These are phyloP conservation scores for Cyclostephanos invisitatus DNA, from an alignment of 108 stramenopile species.

Conservation along the genomic window DNA sequence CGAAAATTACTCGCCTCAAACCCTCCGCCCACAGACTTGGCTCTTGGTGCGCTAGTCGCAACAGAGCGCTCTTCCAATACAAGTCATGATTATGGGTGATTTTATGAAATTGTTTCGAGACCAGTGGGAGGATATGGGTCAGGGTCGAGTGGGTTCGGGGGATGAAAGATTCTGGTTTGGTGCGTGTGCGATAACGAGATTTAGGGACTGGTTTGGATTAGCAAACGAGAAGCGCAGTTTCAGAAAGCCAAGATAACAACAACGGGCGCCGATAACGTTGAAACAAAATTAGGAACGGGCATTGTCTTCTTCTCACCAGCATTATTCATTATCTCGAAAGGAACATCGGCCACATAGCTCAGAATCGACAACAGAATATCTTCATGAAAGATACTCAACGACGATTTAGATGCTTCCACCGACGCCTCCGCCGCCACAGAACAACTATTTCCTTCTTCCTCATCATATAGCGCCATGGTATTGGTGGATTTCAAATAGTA, in stretches of 20 bases:
- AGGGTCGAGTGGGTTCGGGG: conserved; percentile 39
- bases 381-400: conserved; percentile 45
- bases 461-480: background rate
- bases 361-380: conserved; percentile 57
- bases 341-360: conserved; percentile 66
- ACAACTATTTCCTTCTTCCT: background rate
- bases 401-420: conserved; percentile 7
- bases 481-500: background rate
- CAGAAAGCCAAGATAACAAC: background rate
- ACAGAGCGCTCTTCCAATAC: conserved; percentile 55
- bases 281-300: background rate
- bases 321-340: conserved; percentile 39
- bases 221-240: background rate
- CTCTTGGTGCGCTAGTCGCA: conserved; percentile 43
- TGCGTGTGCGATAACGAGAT: conserved; percentile 9
- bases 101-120: conserved; percentile 60
- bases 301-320: conserved; percentile 4
- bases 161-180: conserved; percentile 8
- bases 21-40: conserved; percentile 54
- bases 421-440: background rate
- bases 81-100: conserved; percentile 42
- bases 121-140: conserved; percentile 58
- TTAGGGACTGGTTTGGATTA: background rate
- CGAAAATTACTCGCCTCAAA: conserved; percentile 42
- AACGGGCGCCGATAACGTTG: background rate